Conservation (phyloP, 2,329 filamentous ascomycete genomes). For the Aspergillus awamori region DNA sequence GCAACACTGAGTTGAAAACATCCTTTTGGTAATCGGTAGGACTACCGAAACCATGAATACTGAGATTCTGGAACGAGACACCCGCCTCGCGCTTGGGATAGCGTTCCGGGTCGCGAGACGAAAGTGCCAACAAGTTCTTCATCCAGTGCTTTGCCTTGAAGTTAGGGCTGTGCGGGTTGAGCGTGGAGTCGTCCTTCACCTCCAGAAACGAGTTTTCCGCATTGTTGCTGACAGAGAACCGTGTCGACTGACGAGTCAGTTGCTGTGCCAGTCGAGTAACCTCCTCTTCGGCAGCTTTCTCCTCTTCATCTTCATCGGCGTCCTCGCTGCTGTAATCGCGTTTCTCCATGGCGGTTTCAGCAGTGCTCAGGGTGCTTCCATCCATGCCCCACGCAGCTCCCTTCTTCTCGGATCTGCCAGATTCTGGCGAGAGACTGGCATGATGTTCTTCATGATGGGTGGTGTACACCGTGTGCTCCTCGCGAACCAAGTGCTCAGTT, state of each 20-base stretch:
- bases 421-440: neutral
- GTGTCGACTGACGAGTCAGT: conserved; percentile 41
- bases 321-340: conserved; percentile 26
- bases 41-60: conserved; percentile 68
- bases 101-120: conserved; percentile 54
- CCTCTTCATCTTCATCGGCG: conserved; percentile 24
- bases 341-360: conserved; percentile 32
- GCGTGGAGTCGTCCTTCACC: conserved; percentile 33
- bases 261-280: conserved; percentile 39
- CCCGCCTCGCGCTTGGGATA: conserved; percentile 62
- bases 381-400: conserved; percentile 8
- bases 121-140: conserved; percentile 49
- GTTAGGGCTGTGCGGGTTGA: conserved; percentile 50
- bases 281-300: conserved; percentile 31
- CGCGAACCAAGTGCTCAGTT: neutral
- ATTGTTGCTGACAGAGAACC: conserved; percentile 27
- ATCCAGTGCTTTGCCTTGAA: conserved; percentile 53
- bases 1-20: conserved; percentile 42
- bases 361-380: conserved; percentile 30
- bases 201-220: conserved; percentile 42
- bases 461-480: neutral
- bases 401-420: neutral
- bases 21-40: conserved; percentile 68
- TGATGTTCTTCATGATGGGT: conserved; percentile 17
- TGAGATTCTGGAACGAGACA: conserved; percentile 68